These are phyloP conservation scores for Tylopilus plumbeoviolaceoides DNA, from an alignment of 768 basidiomycete species.

Conservation along the genomic window DNA sequence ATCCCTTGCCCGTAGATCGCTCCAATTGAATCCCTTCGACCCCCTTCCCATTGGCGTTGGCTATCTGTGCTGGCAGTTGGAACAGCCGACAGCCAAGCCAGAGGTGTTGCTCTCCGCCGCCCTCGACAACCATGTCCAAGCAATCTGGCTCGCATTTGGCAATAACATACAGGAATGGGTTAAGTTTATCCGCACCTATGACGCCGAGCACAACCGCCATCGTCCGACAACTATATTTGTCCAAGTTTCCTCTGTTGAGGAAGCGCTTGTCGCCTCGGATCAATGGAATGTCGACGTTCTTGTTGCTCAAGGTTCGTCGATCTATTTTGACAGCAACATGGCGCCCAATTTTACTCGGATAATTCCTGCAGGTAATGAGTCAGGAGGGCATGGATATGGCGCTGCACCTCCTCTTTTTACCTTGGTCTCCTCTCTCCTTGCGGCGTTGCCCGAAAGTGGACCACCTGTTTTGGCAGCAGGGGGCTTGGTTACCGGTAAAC, in stretches of 20 bases:
- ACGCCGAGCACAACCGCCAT: slow-evolving; percentile 37
- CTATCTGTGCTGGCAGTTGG: slow-evolving; percentile 68
- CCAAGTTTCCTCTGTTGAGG: slow-evolving; percentile 56
- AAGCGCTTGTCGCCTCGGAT: slow-evolving; percentile 55
- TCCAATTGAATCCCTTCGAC: slow-evolving; percentile 33
- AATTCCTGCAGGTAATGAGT: slow-evolving; percentile 56
- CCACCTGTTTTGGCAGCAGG: slow-evolving; percentile 71
- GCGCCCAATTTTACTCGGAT: background rate
- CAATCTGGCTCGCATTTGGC: slow-evolving; percentile 77
- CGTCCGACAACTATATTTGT: slow-evolving; percentile 56
- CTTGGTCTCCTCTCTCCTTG: slow-evolving; percentile 53
- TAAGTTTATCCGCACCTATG: slow-evolving; percentile 51
- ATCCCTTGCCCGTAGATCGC: slow-evolving; percentile 42
- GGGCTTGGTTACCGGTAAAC: slow-evolving; percentile 60
- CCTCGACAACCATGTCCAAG: slow-evolving; percentile 53
- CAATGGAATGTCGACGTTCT: slow-evolving; percentile 72
- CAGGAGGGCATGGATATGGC: slow-evolving; percentile 70
- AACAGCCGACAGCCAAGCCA: slow-evolving; percentile 40
- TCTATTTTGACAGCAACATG: background rate
- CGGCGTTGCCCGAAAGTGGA: slow-evolving; percentile 36
- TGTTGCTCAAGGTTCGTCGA: slow-evolving; percentile 65
- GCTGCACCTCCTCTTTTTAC: slow-evolving; percentile 57
- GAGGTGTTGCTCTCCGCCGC: slow-evolving; percentile 44
- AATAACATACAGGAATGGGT: slow-evolving; percentile 57
- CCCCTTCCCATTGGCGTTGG: slow-evolving; percentile 66